Evolutionary conservation across 495 filamentous ascomycete genomes (phyloP).

Genomic region (Podospora tetraspora): DNA sequence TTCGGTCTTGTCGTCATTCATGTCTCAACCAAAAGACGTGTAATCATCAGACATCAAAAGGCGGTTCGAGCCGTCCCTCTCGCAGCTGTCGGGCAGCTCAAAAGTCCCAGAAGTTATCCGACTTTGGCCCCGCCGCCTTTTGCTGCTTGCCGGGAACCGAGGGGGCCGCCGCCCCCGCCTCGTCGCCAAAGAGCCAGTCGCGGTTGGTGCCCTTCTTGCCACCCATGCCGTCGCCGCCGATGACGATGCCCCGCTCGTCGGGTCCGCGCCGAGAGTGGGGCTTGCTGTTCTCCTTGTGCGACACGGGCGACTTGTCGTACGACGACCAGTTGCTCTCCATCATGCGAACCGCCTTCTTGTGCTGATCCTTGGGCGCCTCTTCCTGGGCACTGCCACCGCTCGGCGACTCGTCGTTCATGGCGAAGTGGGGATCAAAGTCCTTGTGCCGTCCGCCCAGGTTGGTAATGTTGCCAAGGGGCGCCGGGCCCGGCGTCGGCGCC

Average conservation of each 20-base stretch:
- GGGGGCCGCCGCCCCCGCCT: conserved; percentile 38
- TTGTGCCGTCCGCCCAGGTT: conserved; percentile 63
- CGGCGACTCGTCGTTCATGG: conserved; percentile 60
- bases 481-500: conserved; percentile 25
- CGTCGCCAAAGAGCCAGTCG: conserved; percentile 57
- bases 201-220: conserved; percentile 57
- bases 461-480: conserved; percentile 53
- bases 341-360: conserved; percentile 57
- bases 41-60: conserved; percentile 5
- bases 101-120: conserved; percentile 52
- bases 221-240: conserved; percentile 70
- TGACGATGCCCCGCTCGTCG: conserved; percentile 48
- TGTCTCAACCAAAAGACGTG: background rate
- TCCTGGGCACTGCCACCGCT: conserved; percentile 1
- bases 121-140: conserved; percentile 23
- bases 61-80: background rate
- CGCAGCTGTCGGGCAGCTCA: conserved; percentile 21
- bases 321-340: conserved; percentile 62
- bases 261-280: conserved; percentile 27
- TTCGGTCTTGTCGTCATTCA: background rate
- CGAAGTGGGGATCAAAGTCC: conserved; percentile 69
- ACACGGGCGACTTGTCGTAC: conserved; percentile 56
- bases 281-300: conserved; percentile 44
- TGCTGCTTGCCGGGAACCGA: conserved; percentile 35
- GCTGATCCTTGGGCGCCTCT: conserved; percentile 38